Evolutionary conservation across 805 yeast genomes (phyloP).

Genomic region (Wickerhamiella domercqiae): DNA sequence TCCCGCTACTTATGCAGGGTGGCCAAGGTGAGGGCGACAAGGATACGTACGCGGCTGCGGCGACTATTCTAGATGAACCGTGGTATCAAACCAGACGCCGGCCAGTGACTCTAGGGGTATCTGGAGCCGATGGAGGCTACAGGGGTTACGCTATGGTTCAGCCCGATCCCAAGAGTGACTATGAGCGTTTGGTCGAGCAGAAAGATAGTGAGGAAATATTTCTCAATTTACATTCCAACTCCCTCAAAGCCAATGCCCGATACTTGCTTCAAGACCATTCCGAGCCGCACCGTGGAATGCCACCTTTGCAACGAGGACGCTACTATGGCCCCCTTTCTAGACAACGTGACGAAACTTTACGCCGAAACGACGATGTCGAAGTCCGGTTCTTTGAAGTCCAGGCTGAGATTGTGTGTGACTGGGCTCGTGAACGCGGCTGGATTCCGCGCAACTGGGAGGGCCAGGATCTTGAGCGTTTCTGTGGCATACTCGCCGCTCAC

Average conservation of each 20-base stretch:
- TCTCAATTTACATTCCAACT: slow-evolving; percentile 15
- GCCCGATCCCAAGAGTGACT: slow-evolving; percentile 52
- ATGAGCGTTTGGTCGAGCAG: slow-evolving; percentile 10
- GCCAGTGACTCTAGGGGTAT: slow-evolving; percentile 26
- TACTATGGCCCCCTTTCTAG: slow-evolving; percentile 12
- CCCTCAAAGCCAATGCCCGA: slow-evolving; percentile 14
- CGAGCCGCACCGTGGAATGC: slow-evolving; percentile 11
- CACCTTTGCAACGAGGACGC: slow-evolving; percentile 10
- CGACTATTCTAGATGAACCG: slow-evolving; percentile 42
- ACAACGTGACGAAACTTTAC: slow-evolving; percentile 4
- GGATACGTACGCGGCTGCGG: slow-evolving; percentile 62
- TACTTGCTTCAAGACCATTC: slow-evolving; percentile 9
- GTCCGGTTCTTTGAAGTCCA: slow-evolving; percentile 9
- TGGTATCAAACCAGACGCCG: slow-evolving; percentile 36
- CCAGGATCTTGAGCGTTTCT: slow-evolving; percentile 9
- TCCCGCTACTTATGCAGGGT: slow-evolving; percentile 45
- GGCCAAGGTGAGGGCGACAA: slow-evolving; percentile 71
- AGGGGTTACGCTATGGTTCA: slow-evolving; percentile 44
- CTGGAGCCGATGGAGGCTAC: slow-evolving; percentile 5
- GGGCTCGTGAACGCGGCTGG: slow-evolving; percentile 9
- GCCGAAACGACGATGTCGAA: slow-evolving; percentile 12
- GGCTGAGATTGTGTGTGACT: slow-evolving; percentile 14
- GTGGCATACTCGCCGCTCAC: slow-evolving; percentile 11
- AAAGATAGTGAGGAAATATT: slow-evolving; percentile 3
- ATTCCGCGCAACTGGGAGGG: slow-evolving; percentile 12